Evolutionary conservation across 2,329 filamentous ascomycete genomes (phyloP).

Genomic region (Zymoseptoria crescenta): DNA sequence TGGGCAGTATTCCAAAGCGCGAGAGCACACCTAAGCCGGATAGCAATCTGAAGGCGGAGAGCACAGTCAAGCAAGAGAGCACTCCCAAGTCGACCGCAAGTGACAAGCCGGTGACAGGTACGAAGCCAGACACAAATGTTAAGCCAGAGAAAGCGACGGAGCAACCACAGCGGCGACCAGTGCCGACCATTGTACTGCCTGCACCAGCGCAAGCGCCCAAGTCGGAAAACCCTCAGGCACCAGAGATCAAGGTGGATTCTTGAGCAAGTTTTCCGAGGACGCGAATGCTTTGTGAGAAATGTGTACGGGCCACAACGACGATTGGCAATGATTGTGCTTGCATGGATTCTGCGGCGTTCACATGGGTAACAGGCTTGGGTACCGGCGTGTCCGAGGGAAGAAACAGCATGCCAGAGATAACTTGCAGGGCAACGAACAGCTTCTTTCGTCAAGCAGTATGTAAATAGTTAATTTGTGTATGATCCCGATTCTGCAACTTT

Average conservation of each 20-base stretch:
- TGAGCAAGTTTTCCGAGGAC: conserved; percentile 24
- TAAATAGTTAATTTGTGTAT: background rate
- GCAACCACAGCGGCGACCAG: background rate
- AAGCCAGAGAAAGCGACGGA: background rate
- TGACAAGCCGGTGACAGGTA: background rate
- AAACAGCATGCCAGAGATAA: background rate
- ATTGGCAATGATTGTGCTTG: background rate
- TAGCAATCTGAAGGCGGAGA: conserved; percentile 12
- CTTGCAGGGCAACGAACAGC: background rate
- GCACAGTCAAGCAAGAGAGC: conserved; percentile 5
- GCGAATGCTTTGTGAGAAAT: conserved; percentile 5
- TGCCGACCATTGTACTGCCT: background rate
- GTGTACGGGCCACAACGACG: background rate
- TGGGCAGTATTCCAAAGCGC: conserved; percentile 50
- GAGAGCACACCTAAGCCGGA: conserved; percentile 24
- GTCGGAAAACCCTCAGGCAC: conserved; percentile 18
- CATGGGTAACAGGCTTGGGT: background rate
- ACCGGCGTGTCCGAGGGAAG: background rate
- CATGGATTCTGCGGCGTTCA: conserved; percentile 3
- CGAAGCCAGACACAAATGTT: background rate
- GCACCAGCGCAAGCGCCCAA: conserved; percentile 5
- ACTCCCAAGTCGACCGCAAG: background rate
- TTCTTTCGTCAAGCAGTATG: background rate
- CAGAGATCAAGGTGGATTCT: conserved; percentile 21
- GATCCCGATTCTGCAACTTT: background rate